Percentiles rank a stretch among this genome's conserved stretches.
Evolutionary conservation across 352 stramenopile species (phyloP).

Genomic region (Phytophthora chlamydospora): DNA sequence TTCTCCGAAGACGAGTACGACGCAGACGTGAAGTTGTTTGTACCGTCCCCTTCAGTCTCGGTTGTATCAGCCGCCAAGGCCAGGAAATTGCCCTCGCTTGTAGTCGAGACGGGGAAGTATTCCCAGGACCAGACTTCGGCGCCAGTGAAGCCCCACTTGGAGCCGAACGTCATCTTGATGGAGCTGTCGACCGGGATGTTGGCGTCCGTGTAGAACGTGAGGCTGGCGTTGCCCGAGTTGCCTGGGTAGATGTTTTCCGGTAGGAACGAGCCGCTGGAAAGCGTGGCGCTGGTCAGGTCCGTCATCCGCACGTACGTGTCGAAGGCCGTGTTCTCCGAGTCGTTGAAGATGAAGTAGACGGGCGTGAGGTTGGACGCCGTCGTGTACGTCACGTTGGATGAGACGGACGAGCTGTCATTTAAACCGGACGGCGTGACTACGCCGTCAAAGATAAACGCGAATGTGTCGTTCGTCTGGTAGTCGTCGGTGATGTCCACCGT

Average conservation of each 20-base stretch:
- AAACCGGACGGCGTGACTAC: conserved; percentile 68
- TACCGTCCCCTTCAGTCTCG: not conserved
- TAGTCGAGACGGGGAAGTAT: conserved; percentile 23
- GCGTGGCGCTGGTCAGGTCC: conserved; percentile 43
- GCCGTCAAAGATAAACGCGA: conserved; percentile 68
- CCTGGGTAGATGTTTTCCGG: conserved; percentile 87
- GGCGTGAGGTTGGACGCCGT: conserved; percentile 59
- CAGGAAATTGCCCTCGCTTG: conserved; percentile 19
- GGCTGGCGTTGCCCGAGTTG: conserved; percentile 76
- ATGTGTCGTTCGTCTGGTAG: conserved; percentile 64
- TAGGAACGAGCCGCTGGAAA: conserved; percentile 79
- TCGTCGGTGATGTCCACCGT: conserved; percentile 63
- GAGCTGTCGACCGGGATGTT: conserved; percentile 54
- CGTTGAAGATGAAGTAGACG: conserved; percentile 81
- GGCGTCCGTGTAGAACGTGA: conserved; percentile 79
- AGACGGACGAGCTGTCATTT: conserved; percentile 36
- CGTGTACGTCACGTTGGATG: conserved; percentile 54
- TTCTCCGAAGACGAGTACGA: conserved; percentile 44
- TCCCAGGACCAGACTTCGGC: conserved; percentile 65
- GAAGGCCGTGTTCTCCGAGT: conserved; percentile 71
- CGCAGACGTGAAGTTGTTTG: conserved; percentile 38
- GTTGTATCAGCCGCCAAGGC: conserved; percentile 13
- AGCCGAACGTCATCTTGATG: conserved; percentile 63
- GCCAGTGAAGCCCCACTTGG: conserved; percentile 67
- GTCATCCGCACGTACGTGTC: conserved; percentile 69